Evolutionary conservation across 2,329 filamentous ascomycete genomes (phyloP).

Genomic region (Teratosphaeria epicoccoides): DNA sequence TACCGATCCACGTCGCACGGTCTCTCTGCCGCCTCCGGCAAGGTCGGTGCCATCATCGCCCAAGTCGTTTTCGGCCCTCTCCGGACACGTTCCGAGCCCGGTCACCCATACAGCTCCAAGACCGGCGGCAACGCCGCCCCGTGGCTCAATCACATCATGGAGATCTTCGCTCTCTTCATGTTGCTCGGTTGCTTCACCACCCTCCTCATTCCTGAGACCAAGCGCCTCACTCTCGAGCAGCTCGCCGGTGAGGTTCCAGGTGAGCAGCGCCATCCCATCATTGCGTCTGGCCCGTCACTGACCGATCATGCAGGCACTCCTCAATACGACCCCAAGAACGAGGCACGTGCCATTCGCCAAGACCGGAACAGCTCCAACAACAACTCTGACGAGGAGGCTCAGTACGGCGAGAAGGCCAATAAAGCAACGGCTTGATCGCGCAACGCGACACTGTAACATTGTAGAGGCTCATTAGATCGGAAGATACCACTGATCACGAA

Average conservation of each 20-base stretch:
- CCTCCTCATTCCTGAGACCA: constrained; percentile 65
- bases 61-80: constrained; percentile 41
- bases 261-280: background rate
- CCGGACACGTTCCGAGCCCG: constrained; percentile 31
- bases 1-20: constrained; percentile 40
- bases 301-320: constrained; percentile 34
- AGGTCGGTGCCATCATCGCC: constrained; percentile 40
- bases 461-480: background rate
- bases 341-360: constrained; percentile 1
- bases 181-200: constrained; percentile 57
- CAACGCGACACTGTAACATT: background rate
- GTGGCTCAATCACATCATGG: constrained; percentile 63
- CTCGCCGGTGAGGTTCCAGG: constrained; percentile 53
- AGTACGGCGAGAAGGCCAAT: constrained; percentile 1
- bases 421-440: background rate
- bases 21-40: constrained; percentile 39
- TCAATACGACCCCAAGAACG: constrained; percentile 30
- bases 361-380: background rate
- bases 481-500: background rate
- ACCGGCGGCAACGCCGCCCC: constrained; percentile 48
- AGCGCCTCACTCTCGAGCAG: constrained; percentile 61
- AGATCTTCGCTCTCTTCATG: constrained; percentile 75
- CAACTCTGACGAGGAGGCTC: constrained; percentile 1
- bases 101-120: background rate
- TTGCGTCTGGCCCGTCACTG: background rate